These are phyloP conservation scores for Macroventuria anomochaeta DNA, from an alignment of 2,329 filamentous ascomycete species.

Conservation along the genomic window DNA sequence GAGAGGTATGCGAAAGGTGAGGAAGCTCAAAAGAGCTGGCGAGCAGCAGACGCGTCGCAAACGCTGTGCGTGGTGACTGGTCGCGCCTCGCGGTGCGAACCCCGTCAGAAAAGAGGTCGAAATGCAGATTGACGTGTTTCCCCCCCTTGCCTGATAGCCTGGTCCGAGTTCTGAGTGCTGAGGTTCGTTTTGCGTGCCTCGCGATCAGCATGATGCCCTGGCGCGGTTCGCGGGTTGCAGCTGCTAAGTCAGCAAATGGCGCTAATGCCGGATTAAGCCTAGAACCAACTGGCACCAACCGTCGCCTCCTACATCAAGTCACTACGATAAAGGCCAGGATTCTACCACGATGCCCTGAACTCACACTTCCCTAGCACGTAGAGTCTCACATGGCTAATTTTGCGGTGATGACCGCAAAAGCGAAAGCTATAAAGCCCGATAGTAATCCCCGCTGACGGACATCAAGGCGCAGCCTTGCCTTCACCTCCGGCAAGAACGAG, in stretches of 20 bases:
- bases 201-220: slow-evolving; percentile 26
- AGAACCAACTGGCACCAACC: neutral
- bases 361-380: neutral
- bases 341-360: neutral
- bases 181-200: slow-evolving; percentile 36
- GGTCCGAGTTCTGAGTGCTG: slow-evolving; percentile 19
- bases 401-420: slow-evolving; percentile 1
- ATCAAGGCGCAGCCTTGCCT: slow-evolving; percentile 10
- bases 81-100: slow-evolving; percentile 5
- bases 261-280: slow-evolving; percentile 5
- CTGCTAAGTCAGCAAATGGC: slow-evolving; percentile 24
- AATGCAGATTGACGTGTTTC: slow-evolving; percentile 10
- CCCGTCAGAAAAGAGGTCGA: slow-evolving; percentile 1
- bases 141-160: slow-evolving; percentile 15
- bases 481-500: neutral
- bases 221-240: slow-evolving; percentile 27
- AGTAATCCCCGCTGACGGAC: slow-evolving; percentile 10
- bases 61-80: slow-evolving; percentile 1
- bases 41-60: slow-evolving; percentile 42
- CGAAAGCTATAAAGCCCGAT: slow-evolving; percentile 1
- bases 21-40: slow-evolving; percentile 41
- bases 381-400: neutral
- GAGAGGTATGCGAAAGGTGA: slow-evolving; percentile 27
- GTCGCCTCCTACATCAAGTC: neutral
- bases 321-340: neutral